A percentile compares a stretch with the other conserved stretches of the same genome.
Evolutionary conservation across 352 stramenopile species (phyloP).

Genomic region (Phytophthora colocasiae): DNA sequence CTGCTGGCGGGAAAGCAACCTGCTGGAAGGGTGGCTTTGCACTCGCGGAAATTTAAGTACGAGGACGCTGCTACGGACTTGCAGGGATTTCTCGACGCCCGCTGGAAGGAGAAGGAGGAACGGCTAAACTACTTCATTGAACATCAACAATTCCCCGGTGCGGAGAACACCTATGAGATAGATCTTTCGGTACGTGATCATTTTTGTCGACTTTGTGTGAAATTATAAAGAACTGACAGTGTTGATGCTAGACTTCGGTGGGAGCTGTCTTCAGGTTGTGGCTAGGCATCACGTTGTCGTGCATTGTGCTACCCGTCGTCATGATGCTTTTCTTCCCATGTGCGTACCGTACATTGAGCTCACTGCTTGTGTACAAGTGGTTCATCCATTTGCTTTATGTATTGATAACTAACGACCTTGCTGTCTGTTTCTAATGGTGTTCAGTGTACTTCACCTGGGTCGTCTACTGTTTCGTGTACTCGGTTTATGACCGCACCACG

Average conservation of each 20-base stretch:
- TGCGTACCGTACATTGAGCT: constrained; percentile 32
- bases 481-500: constrained; percentile 83
- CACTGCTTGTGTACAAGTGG: background rate
- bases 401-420: constrained; percentile 7
- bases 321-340: constrained; percentile 84
- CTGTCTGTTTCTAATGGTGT: constrained; percentile 3
- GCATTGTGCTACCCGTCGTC: constrained; percentile 72
- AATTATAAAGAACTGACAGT: constrained; percentile 4
- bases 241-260: constrained; percentile 57
- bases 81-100: constrained; percentile 68
- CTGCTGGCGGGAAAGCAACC: constrained; percentile 68
- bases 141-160: constrained; percentile 60
- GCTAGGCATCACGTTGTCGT: constrained; percentile 69
- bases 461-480: constrained; percentile 86
- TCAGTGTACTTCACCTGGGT: constrained; percentile 84
- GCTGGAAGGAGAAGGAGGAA: constrained; percentile 83
- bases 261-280: constrained; percentile 76
- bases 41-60: constrained; percentile 70
- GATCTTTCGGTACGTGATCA: constrained; percentile 45
- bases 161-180: constrained; percentile 41
- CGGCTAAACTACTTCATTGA: constrained; percentile 79
- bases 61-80: constrained; percentile 61
- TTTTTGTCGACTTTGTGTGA: background rate
- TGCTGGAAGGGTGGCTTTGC: constrained; percentile 51
- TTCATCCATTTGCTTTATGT: too few species aligned